Evolutionary conservation across 2,329 filamentous ascomycete species (phyloP).

Genomic region (Coccinonectria pachysandricola): DNA sequence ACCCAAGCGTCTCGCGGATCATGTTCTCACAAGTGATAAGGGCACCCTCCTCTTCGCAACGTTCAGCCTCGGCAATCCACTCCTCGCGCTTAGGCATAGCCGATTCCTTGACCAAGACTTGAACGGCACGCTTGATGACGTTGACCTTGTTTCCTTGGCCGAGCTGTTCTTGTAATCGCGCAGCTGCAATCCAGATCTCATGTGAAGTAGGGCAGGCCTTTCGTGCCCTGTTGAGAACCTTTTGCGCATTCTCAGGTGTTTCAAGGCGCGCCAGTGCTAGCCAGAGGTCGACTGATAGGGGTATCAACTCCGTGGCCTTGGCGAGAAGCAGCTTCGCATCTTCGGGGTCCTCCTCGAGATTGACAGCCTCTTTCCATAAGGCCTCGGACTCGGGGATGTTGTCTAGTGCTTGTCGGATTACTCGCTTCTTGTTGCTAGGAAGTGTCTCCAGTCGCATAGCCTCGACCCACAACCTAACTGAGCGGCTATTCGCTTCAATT

Average conservation of each 20-base stretch:
- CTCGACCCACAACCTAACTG: constrained; percentile 85
- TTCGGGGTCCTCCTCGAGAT: constrained; percentile 80
- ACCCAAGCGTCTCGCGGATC: constrained; percentile 84
- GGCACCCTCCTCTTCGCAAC: constrained; percentile 86
- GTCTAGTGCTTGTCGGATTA: constrained; percentile 82
- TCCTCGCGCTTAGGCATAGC: constrained; percentile 97
- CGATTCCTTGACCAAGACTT: constrained; percentile 77
- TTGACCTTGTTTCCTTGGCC: constrained; percentile 72
- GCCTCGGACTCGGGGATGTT: constrained; percentile 89
- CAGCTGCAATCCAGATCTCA: constrained; percentile 95
- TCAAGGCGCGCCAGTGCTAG: constrained; percentile 85
- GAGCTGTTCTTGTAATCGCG: constrained; percentile 77
- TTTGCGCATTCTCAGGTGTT: constrained; percentile 81
- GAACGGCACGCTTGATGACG: constrained; percentile 89
- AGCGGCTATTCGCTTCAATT: constrained; percentile 82
- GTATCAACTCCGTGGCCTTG: constrained; percentile 92
- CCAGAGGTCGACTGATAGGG: constrained; percentile 89
- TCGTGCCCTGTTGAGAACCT: constrained; percentile 88
- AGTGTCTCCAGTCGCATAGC: constrained; percentile 89
- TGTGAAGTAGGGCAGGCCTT: constrained; percentile 88
- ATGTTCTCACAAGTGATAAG: constrained; percentile 80
- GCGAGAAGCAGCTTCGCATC: constrained; percentile 83
- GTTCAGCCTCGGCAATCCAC: constrained; percentile 91
- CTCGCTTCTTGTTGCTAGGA: constrained; percentile 76
- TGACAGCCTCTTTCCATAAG: constrained; percentile 97